These are phyloP conservation scores for Coemansia sp. DNA, from an alignment of 192 early-diverging fungal species.

Conservation along the genomic window DNA sequence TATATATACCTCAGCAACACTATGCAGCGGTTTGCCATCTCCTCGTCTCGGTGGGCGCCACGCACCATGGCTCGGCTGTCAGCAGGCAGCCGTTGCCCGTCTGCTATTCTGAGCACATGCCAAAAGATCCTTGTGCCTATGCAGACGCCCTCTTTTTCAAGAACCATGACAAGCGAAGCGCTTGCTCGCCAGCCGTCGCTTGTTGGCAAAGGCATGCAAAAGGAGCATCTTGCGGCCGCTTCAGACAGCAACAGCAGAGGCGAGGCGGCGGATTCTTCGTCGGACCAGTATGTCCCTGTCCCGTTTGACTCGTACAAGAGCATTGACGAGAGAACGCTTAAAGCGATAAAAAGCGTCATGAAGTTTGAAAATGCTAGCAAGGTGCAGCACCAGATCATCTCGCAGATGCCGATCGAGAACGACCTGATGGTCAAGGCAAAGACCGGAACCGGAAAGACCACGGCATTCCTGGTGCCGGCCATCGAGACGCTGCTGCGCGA, in stretches of 20 bases:
- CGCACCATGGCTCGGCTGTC: slow-evolving; percentile 21
- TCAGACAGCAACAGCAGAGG: not conserved
- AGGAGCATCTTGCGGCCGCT: not conserved
- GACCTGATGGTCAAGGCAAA: slow-evolving; percentile 95
- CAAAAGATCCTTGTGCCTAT: slow-evolving; percentile 2
- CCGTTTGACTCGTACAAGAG: slow-evolving; percentile 56
- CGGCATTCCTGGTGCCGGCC: slow-evolving; percentile 91
- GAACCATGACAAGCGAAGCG: slow-evolving; percentile 22
- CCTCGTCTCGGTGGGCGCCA: slow-evolving; percentile 14
- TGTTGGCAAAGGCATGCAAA: not conserved
- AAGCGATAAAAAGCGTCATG: slow-evolving; percentile 63
- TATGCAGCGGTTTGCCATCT: slow-evolving; percentile 31
- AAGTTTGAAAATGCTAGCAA: slow-evolving; percentile 74
- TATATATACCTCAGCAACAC: not conserved
- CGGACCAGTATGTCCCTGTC: slow-evolving; percentile 52
- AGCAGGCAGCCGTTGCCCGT: not conserved
- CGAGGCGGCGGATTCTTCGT: not conserved
- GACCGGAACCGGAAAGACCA: slow-evolving; percentile 96
- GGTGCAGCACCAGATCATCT: slow-evolving; percentile 83
- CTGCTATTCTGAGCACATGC: slow-evolving; percentile 8
- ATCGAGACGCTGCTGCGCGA: slow-evolving; percentile 67
- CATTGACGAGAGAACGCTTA: slow-evolving; percentile 46
- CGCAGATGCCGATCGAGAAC: slow-evolving; percentile 59
- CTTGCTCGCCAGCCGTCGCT: slow-evolving; percentile 11
- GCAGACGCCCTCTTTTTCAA: slow-evolving; percentile 6